A percentile compares a stretch with the other conserved stretches of the same genome.
Conservation (phyloP, 1,139 yeast species). For the Suhomyces bolitotheri region DNA sequence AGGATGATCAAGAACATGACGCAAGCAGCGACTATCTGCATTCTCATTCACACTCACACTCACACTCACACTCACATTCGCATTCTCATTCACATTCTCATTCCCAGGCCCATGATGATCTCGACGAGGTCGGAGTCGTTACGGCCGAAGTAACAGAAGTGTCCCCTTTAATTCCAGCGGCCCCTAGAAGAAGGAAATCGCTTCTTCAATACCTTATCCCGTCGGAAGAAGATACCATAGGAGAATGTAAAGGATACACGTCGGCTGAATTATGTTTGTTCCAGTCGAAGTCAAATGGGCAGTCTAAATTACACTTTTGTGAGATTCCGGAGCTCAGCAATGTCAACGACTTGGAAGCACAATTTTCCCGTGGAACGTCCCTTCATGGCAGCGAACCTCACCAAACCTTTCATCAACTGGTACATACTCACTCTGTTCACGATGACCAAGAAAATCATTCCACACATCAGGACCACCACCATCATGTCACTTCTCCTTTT, state of each 20-base stretch:
- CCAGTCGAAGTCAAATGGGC: slow-evolving; percentile 3
- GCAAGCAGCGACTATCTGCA: slow-evolving; percentile 12
- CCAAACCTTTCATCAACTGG: slow-evolving; percentile 4
- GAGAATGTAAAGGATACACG: slow-evolving; percentile 57
- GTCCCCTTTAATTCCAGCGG: slow-evolving; percentile 13
- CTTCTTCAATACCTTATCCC: slow-evolving; percentile 28
- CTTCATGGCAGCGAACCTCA: slow-evolving; percentile 2
- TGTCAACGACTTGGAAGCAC: slow-evolving; percentile 8
- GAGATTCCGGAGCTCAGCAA: slow-evolving; percentile 32
- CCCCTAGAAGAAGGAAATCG: slow-evolving; percentile 23
- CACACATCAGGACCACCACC: slow-evolving; percentile 59
- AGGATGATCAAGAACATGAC: slow-evolving; percentile 1
- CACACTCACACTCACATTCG: neutral
- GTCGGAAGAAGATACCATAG: slow-evolving; percentile 27
- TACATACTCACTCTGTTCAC: slow-evolving; percentile 11
- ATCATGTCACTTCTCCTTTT: slow-evolving; percentile 74
- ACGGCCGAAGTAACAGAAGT: slow-evolving; percentile 9
- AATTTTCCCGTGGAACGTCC: neutral
- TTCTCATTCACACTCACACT: slow-evolving; percentile 4
- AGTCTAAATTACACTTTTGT: slow-evolving; percentile 35
- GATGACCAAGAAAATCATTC: slow-evolving; percentile 15
- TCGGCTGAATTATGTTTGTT: slow-evolving; percentile 42
- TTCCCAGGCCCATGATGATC: slow-evolving; percentile 2
- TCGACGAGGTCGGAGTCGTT: no score
- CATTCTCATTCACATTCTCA: slow-evolving; percentile 10